A percentile compares a stretch with the other conserved stretches of the same genome.
Conservation (phyloP, 768 basidiomycete genomes). For the Cystobasidium onofrii region DNA sequence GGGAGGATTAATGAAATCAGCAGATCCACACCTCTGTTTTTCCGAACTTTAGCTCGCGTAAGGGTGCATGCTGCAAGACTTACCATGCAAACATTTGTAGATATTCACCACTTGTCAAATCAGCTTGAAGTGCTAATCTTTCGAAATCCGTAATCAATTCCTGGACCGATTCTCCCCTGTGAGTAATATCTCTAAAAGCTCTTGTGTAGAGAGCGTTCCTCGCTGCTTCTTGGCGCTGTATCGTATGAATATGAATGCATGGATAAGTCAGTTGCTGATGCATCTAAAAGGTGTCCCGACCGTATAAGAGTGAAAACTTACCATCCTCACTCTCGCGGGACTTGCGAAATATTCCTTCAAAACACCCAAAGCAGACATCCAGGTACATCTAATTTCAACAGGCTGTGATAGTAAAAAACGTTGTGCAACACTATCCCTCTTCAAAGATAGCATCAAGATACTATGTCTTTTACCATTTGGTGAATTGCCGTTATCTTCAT, state of each 20-base stretch:
- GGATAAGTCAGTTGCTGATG: too few relatives aligned
- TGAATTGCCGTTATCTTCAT: background rate
- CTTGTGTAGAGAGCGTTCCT: background rate
- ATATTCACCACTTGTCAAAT: too few relatives aligned
- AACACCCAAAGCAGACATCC: background rate
- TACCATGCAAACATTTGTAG: background rate
- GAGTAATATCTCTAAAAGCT: constrained; percentile 22
- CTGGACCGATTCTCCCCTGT: constrained; percentile 25
- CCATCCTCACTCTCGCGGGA: background rate
- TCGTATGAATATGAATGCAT: too few relatives aligned
- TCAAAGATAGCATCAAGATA: background rate
- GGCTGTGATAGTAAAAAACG: background rate
- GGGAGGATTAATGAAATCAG: too few relatives aligned
- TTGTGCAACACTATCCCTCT: background rate
- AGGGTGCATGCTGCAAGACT: background rate
- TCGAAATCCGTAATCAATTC: constrained; percentile 30
- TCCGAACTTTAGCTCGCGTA: too few relatives aligned
- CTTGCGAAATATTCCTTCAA: background rate
- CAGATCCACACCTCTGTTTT: too few relatives aligned
- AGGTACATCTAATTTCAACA: background rate
- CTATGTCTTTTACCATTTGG: background rate
- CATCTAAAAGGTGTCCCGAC: background rate
- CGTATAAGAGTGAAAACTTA: background rate
- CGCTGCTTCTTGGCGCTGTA: constrained; percentile 13
- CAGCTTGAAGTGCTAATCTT: background rate